Conservation (phyloP, 2,329 filamentous ascomycete species). For the Metarhizium robertsii region DNA sequence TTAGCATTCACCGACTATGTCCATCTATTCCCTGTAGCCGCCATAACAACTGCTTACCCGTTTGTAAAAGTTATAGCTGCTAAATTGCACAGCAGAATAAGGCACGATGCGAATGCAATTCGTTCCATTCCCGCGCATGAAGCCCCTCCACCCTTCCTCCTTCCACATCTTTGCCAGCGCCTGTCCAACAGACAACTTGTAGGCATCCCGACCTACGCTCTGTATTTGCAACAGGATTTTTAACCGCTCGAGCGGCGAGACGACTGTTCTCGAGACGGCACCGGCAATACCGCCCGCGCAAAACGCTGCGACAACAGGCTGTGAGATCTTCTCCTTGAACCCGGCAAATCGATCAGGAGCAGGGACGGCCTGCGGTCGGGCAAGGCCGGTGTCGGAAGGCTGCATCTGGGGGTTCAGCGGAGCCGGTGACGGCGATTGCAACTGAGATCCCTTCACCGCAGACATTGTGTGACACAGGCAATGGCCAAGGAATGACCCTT, state of each 20-base stretch:
- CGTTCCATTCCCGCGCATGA: conserved; percentile 96
- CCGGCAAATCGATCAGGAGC: conserved; percentile 19
- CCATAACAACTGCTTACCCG: conserved; percentile 45
- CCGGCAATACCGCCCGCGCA: conserved; percentile 90
- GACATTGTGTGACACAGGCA: conserved; percentile 16
- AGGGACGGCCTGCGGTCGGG: conserved; percentile 14
- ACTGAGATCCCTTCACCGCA: conserved; percentile 16
- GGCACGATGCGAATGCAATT: conserved; percentile 98
- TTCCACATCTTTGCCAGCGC: conserved; percentile 91
- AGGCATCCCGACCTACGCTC: conserved; percentile 80
- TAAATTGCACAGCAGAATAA: conserved; percentile 96
- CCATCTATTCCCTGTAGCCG: background rate
- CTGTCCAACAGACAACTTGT: conserved; percentile 84
- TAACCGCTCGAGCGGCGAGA: conserved; percentile 87
- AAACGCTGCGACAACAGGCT: conserved; percentile 85
- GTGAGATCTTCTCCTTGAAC: conserved; percentile 50
- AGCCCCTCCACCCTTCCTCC: conserved; percentile 93
- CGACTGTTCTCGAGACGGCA: conserved; percentile 93
- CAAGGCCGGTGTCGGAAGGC: conserved; percentile 18
- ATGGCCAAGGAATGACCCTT: background rate
- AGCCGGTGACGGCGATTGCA: conserved; percentile 6
- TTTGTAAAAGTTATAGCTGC: conserved; percentile 97
- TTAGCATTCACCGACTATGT: background rate
- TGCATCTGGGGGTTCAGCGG: conserved; percentile 9
- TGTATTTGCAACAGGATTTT: conserved; percentile 99